Evolutionary conservation across 192 early-diverging fungal species (phyloP).

Genomic region (Lobulomyces angularis): DNA sequence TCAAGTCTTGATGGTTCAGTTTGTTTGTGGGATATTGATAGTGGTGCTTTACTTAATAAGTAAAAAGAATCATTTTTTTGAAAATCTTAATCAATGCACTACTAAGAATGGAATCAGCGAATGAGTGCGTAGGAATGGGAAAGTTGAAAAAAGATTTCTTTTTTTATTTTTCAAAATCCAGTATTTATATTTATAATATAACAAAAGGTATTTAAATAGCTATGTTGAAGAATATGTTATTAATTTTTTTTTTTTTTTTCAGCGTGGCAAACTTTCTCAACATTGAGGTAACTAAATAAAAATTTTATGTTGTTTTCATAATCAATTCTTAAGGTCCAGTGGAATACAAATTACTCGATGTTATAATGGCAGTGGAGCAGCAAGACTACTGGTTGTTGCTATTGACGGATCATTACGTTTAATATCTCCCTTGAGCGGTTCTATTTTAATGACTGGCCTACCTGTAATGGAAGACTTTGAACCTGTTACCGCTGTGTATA

Average conservation of each 20-base stretch:
- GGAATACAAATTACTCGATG: slow-evolving; percentile 7
- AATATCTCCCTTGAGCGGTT: slow-evolving; percentile 31
- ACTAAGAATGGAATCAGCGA: slow-evolving; percentile 23
- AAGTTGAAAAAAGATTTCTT: slow-evolving; percentile 35
- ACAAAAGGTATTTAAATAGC: too few relatives aligned
- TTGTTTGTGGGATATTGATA: slow-evolving; percentile 37
- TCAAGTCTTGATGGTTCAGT: slow-evolving; percentile 32
- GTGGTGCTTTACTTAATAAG: slow-evolving; percentile 23
- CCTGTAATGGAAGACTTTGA: slow-evolving; percentile 29
- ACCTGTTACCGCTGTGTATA: slow-evolving; percentile 18
- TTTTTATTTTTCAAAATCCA: slow-evolving; percentile 19
- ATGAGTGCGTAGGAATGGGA: slow-evolving; percentile 29
- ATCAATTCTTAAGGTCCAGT: not conserved
- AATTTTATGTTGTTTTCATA: slow-evolving; percentile 6
- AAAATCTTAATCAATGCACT: too few relatives aligned
- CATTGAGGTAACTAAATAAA: slow-evolving; percentile 22
- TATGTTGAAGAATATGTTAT: too few relatives aligned
- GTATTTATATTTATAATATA: slow-evolving; percentile 28
- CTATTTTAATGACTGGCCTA: slow-evolving; percentile 25
- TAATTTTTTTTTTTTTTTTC: too few relatives aligned
- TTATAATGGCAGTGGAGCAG: slow-evolving; percentile 11
- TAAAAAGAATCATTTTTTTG: slow-evolving; percentile 6
- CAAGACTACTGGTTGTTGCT: slow-evolving; percentile 24
- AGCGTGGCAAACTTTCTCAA: too few relatives aligned
- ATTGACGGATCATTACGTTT: slow-evolving; percentile 27